These are phyloP conservation scores for Candida arabinofermentans DNA, from an alignment of 805 yeast genomes.

Conservation along the genomic window DNA sequence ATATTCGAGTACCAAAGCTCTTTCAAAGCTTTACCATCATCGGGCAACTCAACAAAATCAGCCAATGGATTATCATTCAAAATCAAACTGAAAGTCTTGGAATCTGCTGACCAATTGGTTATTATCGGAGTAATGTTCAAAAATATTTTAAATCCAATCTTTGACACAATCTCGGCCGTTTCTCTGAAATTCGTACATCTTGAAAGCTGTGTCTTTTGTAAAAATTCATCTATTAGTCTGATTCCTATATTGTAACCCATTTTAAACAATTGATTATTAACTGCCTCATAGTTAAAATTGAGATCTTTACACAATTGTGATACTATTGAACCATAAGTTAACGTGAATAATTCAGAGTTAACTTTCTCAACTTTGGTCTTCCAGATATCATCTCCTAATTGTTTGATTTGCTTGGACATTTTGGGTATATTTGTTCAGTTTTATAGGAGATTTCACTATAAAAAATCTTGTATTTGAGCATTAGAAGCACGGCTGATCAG, in stretches of 20 bases:
- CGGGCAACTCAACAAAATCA: conserved; percentile 93
- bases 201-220: conserved; percentile 82
- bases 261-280: conserved; percentile 76
- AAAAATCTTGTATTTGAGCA: too few relatives aligned
- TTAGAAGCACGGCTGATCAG: too few relatives aligned
- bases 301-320: conserved; percentile 85
- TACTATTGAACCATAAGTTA: conserved; percentile 92
- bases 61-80: conserved; percentile 84
- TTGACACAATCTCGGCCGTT: conserved; percentile 81
- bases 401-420: conserved; percentile 39
- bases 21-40: conserved; percentile 59
- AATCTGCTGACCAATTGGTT: conserved; percentile 71
- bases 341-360: conserved; percentile 88
- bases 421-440: too few relatives aligned
- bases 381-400: conserved; percentile 87
- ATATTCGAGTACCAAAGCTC: conserved; percentile 93
- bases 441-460: too few relatives aligned
- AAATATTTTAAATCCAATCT: conserved; percentile 87
- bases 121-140: conserved; percentile 71
- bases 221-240: conserved; percentile 85
- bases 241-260: conserved; percentile 97
- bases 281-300: conserved; percentile 68
- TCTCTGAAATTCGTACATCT: conserved; percentile 78
- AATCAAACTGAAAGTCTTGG: conserved; percentile 67
- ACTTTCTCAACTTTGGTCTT: conserved; percentile 82